Percentiles rank a stretch among this genome's conserved stretches.
phyloP scores from a whole-genome alignment of 345 rosid genomes.

The Corymbia maculata region DNA sequence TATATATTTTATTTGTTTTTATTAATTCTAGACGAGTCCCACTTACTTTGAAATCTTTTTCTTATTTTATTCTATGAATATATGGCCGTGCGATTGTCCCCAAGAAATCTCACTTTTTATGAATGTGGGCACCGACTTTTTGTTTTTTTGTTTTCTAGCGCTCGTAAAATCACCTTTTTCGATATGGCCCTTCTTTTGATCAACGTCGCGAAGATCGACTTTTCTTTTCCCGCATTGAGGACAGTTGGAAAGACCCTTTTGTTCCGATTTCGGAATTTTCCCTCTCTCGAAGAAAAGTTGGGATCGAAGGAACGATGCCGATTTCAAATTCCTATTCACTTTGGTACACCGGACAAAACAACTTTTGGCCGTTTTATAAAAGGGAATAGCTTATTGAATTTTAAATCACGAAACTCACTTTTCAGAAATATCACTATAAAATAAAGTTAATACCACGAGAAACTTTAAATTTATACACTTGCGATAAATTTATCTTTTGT shows the following conservation, averaged over 20 bases:
- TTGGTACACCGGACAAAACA: no score
- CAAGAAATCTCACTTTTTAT: not conserved
- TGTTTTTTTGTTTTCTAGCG: not conserved
- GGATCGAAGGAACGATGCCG: not conserved
- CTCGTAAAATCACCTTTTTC: not conserved
- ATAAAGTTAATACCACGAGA: not conserved
- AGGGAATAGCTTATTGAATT: not conserved
- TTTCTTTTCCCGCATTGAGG: not conserved
- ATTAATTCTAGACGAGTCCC: not conserved
- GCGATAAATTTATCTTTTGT: no score
- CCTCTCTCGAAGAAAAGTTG: not conserved
- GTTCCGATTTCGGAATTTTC: not conserved
- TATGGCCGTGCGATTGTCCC: not conserved
- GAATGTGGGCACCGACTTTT: not conserved
- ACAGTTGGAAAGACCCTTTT: not conserved
- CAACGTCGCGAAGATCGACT: not conserved
- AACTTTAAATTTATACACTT: no score
- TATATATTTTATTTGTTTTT: not conserved
- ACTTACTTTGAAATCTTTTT: not conserved
- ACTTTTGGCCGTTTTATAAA: not conserved
- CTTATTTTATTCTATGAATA: not conserved
- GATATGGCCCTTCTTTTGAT: not conserved
- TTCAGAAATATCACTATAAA: not conserved
- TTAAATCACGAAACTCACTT: rapidly evolving
- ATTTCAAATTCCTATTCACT: not conserved